Evolutionary conservation across 2,329 filamentous ascomycete species (phyloP).

Genomic region (Talaromyces sp.): DNA sequence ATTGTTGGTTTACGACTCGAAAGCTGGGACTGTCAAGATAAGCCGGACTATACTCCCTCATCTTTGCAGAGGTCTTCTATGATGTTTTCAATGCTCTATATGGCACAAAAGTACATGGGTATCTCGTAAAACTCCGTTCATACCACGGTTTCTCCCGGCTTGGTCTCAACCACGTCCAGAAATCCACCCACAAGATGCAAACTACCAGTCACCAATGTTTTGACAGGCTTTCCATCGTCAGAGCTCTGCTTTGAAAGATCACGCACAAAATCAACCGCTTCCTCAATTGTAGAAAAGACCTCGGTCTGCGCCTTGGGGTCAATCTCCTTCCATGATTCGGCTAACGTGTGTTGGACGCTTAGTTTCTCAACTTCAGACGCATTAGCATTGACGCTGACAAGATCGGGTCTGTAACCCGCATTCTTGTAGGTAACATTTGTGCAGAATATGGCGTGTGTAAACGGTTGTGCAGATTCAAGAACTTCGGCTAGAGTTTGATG

Average conservation of each 20-base stretch:
- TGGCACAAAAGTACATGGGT: background rate
- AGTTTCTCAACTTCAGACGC: constrained; percentile 56
- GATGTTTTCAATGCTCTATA: background rate
- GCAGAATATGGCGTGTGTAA: constrained; percentile 75
- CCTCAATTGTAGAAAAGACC: constrained; percentile 64
- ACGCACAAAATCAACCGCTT: constrained; percentile 61
- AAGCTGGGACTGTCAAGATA: background rate
- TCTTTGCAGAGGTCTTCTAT: too few relatives aligned
- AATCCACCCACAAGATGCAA: constrained; percentile 79
- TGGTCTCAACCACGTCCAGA: constrained; percentile 65
- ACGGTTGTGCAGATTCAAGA: constrained; percentile 46
- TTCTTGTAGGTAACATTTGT: constrained; percentile 68
- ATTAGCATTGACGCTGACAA: constrained; percentile 61
- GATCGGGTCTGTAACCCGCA: constrained; percentile 60
- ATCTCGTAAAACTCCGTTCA: background rate
- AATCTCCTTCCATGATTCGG: constrained; percentile 57
- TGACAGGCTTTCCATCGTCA: constrained; percentile 46
- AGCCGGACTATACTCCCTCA: too few relatives aligned
- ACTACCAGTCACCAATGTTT: constrained; percentile 76
- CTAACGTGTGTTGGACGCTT: constrained; percentile 66
- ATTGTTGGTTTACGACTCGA: background rate
- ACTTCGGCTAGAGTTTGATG: constrained; percentile 53
- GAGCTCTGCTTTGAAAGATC: constrained; percentile 36
- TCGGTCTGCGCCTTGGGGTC: constrained; percentile 53
- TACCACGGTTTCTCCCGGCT: constrained; percentile 22